Evolutionary conservation across 805 yeast species (phyloP).

Genomic region (Kluyveromyces siamensis): DNA sequence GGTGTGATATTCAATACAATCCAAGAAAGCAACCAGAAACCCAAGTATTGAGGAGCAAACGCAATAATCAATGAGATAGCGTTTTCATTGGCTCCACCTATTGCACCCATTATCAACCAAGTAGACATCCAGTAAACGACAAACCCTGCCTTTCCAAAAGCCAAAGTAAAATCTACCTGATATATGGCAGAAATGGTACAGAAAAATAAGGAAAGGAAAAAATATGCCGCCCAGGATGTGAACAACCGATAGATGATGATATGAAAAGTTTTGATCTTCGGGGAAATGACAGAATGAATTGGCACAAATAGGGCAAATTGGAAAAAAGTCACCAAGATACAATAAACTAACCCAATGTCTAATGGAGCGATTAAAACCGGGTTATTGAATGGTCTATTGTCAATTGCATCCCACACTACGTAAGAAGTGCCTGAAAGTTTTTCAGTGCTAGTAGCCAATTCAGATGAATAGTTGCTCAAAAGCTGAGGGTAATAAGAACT

Average conservation of each 20-base stretch:
- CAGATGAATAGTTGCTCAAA: slow-evolving; percentile 21
- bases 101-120: slow-evolving; percentile 62
- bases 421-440: slow-evolving; percentile 19
- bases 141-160: slow-evolving; percentile 65
- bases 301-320: slow-evolving; percentile 51
- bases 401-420: slow-evolving; percentile 30
- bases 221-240: slow-evolving; percentile 42
- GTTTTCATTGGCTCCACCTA: slow-evolving; percentile 69
- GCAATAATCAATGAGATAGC: slow-evolving; percentile 43
- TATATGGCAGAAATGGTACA: slow-evolving; percentile 57
- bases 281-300: slow-evolving; percentile 42
- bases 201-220: slow-evolving; percentile 49
- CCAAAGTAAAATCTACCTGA: slow-evolving; percentile 47
- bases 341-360: slow-evolving; percentile 67
- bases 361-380: slow-evolving; percentile 53
- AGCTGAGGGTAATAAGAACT: slow-evolving; percentile 19
- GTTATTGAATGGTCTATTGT: slow-evolving; percentile 42
- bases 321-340: slow-evolving; percentile 66
- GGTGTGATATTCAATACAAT: slow-evolving; percentile 63
- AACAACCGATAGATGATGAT: slow-evolving; percentile 45
- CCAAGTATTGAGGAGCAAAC: slow-evolving; percentile 52
- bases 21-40: slow-evolving; percentile 66
- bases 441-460: slow-evolving; percentile 2
- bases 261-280: slow-evolving; percentile 34
- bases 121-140: slow-evolving; percentile 65